A percentile compares a stretch with the other conserved stretches of the same genome.
These are phyloP conservation scores for Carpinus fangiana DNA, from an alignment of 306 rosid genomes.

Conservation along the genomic window DNA sequence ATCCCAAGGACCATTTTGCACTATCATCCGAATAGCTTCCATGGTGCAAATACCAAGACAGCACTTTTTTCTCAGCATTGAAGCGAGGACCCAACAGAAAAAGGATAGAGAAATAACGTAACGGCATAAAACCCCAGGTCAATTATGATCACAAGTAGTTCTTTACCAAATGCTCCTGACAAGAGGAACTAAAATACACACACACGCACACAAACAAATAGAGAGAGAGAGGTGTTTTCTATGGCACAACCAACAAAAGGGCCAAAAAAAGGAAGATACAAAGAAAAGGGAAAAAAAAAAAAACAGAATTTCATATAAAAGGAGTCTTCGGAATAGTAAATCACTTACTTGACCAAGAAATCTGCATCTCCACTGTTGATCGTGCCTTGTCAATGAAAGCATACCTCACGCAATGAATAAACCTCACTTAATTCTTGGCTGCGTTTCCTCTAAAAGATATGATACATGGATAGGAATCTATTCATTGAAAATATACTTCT, in stretches of 20 bases:
- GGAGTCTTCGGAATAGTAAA: background rate
- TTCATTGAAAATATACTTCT: background rate
- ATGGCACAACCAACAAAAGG: background rate
- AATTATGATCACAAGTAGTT: slow-evolving; percentile 1
- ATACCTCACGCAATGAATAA: slow-evolving; percentile 27
- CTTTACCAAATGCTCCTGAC: slow-evolving; percentile 9
- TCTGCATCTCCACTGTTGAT: slow-evolving; percentile 38
- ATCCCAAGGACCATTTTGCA: background rate
- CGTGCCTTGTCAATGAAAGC: slow-evolving; percentile 32
- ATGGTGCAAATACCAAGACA: background rate
- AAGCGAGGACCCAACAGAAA: background rate
- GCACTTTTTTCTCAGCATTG: background rate
- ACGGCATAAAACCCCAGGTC: background rate
- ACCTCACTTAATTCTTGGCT: slow-evolving; percentile 25
- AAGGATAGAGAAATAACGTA: background rate
- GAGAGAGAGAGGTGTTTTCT: background rate
- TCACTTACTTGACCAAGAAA: slow-evolving; percentile 44
- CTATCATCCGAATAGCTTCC: background rate
- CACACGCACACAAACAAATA: too few relatives aligned
- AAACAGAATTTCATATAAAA: background rate
- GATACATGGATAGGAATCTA: background rate
- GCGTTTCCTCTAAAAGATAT: slow-evolving; percentile 16
- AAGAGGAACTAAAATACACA: slow-evolving; percentile 5
- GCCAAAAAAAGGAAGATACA: background rate
- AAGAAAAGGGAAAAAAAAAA: background rate